These are phyloP conservation scores for Limnanthes douglasii DNA, from an alignment of 345 rosid species.

Conservation along the genomic window DNA sequence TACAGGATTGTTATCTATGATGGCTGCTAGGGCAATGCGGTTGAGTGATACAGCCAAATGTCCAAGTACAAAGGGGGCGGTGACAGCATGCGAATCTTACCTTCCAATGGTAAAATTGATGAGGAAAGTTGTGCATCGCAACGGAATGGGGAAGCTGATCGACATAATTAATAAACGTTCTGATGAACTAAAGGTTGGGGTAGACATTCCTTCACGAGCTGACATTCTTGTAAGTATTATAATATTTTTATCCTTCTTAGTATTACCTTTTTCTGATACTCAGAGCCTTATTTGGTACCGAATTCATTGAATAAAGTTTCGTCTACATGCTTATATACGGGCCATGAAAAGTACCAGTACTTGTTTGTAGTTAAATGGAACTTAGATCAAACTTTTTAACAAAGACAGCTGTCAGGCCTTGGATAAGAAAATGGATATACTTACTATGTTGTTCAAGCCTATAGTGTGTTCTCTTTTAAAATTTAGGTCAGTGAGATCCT, in stretches of 20 bases:
- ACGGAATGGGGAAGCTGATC: slow-evolving; percentile 44
- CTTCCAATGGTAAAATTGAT: slow-evolving; percentile 90
- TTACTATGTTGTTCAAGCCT: neutral
- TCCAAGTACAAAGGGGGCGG: slow-evolving; percentile 17
- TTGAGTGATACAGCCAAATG: slow-evolving; percentile 7
- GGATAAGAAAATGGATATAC: too few species aligned
- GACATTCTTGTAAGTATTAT: slow-evolving; percentile 55
- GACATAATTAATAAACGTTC: slow-evolving; percentile 63
- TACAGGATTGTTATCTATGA: slow-evolving; percentile 90
- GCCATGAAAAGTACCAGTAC: too few species aligned
- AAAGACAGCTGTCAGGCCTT: too few species aligned
- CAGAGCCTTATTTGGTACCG: neutral
- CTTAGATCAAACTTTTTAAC: too few species aligned
- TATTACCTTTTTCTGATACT: neutral
- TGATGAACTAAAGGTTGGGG: slow-evolving; percentile 53
- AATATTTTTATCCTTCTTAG: slow-evolving; percentile 1
- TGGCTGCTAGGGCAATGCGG: slow-evolving; percentile 66
- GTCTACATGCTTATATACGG: too few species aligned
- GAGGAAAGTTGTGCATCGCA: slow-evolving; percentile 61
- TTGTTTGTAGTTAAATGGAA: too few species aligned
- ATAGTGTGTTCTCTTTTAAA: neutral
- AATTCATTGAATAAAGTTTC: too few species aligned
- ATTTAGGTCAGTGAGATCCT: slow-evolving; percentile 83
- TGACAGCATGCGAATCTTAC: slow-evolving; percentile 86
- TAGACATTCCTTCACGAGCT: slow-evolving; percentile 57